Base-by-base conservation (phyloP, 2,329 filamentous ascomycete species). In the Pseudogymnoascus sp. region DNA sequence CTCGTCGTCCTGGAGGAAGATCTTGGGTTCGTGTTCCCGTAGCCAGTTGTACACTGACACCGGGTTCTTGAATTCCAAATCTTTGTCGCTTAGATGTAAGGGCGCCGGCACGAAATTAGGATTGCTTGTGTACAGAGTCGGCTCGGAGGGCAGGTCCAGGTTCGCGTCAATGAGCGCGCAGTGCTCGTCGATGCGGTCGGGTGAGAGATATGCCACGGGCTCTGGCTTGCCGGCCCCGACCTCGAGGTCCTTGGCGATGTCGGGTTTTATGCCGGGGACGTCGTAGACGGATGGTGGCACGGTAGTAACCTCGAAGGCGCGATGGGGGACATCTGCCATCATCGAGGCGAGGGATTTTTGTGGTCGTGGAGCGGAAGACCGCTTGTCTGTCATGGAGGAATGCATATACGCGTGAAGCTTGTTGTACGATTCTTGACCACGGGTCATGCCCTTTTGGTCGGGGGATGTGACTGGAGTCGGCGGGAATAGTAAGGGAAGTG, bases 11-110 rank as follows among this genome's bases (percentile, higher is more conserved):
- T 96, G 89, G 19, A 96, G 78, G 77, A 96, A 93, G 59, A 92
- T 87, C 74, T 93, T 88, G 2, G 92, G 90, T 64, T 91, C 88
- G 75, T 96, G 83, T 72, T 91, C 87, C 66, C 91, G 85, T 11
- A 99, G 83, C 95, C 95, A 99, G 75, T 96, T 97, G 78, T 96
- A 96, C 2, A 96, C 93, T 64, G 90, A 96, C 44, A 91, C 90
- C 0, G 93, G 92, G 73, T 97, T 97, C 61, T 84, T 84, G 23
- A 91, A 75, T 29, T 82, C 80, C 60, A 82, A 73, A 63, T 83
- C 82, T 72, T 76, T 81, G 75, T 79, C 82, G 64, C 66, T 72
- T 66, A 64, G 79, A 72, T 42, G 75, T 77, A 63, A 72, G 69
- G 66, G 73, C 74, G 68, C 70, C 76, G 69, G 75, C 78, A 44